Evolutionary conservation across 2,329 filamentous ascomycete species (phyloP).

Genomic region (Curvularia lunata): DNA sequence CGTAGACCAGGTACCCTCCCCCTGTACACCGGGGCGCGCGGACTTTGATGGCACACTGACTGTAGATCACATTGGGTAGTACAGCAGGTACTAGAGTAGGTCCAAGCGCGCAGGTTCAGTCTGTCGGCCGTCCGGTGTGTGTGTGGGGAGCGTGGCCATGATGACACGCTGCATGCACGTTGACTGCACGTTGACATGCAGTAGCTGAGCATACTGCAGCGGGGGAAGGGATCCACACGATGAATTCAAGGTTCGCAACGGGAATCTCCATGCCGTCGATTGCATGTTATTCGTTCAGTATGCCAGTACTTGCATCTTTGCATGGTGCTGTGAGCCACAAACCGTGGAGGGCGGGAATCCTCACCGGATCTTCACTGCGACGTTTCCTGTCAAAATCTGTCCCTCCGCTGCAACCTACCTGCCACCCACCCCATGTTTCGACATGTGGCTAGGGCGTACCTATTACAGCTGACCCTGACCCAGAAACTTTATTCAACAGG

Average conservation of each 20-base stretch:
- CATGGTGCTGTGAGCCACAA: not conserved
- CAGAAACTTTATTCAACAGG: conserved; percentile 3
- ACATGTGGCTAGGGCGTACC: not conserved
- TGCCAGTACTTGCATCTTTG: not conserved
- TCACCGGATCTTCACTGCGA: conserved; percentile 1
- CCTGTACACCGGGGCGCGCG: not conserved
- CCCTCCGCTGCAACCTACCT: not conserved
- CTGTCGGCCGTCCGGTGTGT: not conserved
- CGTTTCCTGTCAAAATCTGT: conserved; percentile 5
- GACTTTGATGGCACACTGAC: not conserved
- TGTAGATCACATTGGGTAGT: not conserved
- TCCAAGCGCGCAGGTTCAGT: not conserved
- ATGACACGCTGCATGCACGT: conserved; percentile 10
- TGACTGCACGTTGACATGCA: conserved; percentile 5
- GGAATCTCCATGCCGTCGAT: not conserved
- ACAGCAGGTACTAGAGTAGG: not conserved
- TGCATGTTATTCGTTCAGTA: not conserved
- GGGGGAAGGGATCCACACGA: not conserved
- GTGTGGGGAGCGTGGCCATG: conserved; percentile 1
- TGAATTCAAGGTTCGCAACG: not conserved
- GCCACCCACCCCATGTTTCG: not conserved
- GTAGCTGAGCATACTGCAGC: conserved; percentile 5
- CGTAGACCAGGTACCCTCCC: conserved; percentile 2
- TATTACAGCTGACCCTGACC: conserved; percentile 6
- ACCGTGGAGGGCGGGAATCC: not conserved